phyloP scores from a whole-genome alignment of 2,329 filamentous ascomycete species.

The Fusarium nisikadoi region DNA sequence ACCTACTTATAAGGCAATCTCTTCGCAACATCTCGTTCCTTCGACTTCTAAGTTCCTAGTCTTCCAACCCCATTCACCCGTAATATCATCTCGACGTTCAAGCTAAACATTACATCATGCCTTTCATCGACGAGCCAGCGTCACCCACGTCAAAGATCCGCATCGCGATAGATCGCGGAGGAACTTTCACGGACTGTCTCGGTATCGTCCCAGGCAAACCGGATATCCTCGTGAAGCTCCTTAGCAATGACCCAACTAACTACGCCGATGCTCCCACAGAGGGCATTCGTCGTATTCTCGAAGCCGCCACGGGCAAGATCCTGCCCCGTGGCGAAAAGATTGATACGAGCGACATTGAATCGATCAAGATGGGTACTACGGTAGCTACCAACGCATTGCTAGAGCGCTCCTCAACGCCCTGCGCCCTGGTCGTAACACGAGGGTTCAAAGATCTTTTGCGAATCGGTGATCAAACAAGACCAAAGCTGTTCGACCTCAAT shows the following conservation, averaged over 20 bases:
- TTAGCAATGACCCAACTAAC: background rate
- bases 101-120: background rate
- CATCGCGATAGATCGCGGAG: background rate
- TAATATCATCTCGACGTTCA: background rate
- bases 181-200: background rate
- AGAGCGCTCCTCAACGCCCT: constrained; percentile 62
- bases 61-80: background rate
- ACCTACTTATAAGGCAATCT: background rate
- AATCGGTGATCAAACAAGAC: constrained; percentile 92
- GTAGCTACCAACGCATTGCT: constrained; percentile 92
- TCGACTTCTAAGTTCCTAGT: background rate
- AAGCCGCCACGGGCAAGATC: background rate
- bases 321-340: background rate
- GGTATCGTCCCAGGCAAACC: background rate
- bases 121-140: background rate
- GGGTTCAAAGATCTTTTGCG: constrained; percentile 72
- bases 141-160: background rate
- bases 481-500: constrained; percentile 93
- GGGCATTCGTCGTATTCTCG: background rate
- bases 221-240: background rate
- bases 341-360: constrained; percentile 59
- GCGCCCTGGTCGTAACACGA: background rate
- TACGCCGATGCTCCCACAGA: background rate
- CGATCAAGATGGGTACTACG: constrained; percentile 94
- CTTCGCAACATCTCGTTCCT: background rate